A percentile compares a stretch with the other conserved stretches of the same genome.
These are phyloP conservation scores for Penicillium sp. DNA, from an alignment of 2,329 filamentous ascomycete genomes.

Conservation along the genomic window DNA sequence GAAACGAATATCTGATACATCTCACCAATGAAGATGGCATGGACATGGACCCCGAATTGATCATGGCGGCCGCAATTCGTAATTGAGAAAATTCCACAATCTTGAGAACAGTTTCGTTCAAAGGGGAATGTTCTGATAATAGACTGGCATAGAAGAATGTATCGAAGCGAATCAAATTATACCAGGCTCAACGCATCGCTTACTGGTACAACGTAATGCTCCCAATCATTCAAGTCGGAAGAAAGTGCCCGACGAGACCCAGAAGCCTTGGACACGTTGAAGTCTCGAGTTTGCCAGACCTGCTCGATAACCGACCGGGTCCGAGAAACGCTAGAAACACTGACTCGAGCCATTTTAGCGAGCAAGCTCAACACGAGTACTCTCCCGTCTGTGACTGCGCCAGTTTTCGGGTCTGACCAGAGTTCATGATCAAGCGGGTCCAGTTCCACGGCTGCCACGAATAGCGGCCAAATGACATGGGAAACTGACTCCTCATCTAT, in stretches of 20 bases:
- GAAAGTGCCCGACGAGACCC: background rate
- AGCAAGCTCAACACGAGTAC: background rate
- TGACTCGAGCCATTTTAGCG: background rate
- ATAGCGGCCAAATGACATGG: conserved; percentile 29
- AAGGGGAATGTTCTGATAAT: background rate
- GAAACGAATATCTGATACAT: too few relatives aligned
- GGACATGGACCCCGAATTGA: too few relatives aligned
- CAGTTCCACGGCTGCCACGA: conserved; percentile 36
- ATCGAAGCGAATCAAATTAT: background rate
- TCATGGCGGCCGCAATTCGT: too few relatives aligned
- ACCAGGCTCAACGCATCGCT: background rate
- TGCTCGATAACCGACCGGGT: background rate
- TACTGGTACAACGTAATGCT: conserved; percentile 2
- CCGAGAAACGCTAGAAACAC: background rate
- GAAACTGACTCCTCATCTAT: conserved; percentile 4
- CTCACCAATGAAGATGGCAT: too few relatives aligned
- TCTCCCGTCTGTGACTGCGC: background rate
- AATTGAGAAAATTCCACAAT: too few relatives aligned
- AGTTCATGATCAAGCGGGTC: conserved; percentile 41
- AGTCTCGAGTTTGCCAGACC: conserved; percentile 2
- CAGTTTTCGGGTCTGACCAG: conserved; percentile 26
- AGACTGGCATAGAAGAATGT: background rate
- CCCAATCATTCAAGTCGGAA: background rate
- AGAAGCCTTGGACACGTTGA: background rate
- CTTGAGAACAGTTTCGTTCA: too few relatives aligned